Conservation (phyloP, 352 stramenopile species). For the Thalassiosira mediterranea region DNA sequence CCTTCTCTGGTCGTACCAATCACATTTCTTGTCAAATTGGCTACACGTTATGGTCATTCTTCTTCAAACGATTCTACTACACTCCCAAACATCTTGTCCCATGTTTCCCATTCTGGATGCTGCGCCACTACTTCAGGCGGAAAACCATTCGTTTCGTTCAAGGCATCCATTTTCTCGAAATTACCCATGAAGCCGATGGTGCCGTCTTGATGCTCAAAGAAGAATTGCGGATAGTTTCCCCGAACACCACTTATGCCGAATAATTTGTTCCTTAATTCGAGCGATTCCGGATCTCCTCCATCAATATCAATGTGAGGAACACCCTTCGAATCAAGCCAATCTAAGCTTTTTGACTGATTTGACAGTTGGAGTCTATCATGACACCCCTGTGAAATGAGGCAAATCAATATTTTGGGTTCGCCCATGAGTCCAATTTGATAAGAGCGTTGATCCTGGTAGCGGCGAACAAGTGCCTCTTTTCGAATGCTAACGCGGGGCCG, state of each 20-base stretch:
- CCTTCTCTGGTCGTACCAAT: no score
- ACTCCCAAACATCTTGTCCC: conserved; percentile 63
- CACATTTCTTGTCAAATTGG: no score
- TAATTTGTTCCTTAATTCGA: conserved; percentile 62
- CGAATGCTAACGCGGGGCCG: no score
- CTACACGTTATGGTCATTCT: no score
- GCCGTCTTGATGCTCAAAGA: conserved; percentile 27
- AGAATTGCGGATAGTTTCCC: conserved; percentile 83
- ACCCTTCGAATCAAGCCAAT: background rate
- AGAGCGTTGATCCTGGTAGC: no score
- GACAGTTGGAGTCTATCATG: background rate
- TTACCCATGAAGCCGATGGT: conserved; percentile 44
- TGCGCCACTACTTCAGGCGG: conserved; percentile 54
- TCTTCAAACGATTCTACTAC: conserved; percentile 54
- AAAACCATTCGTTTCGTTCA: conserved; percentile 67
- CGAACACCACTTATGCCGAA: conserved; percentile 70
- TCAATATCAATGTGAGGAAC: conserved; percentile 52
- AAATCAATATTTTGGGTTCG: conserved; percentile 29
- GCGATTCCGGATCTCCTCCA: conserved; percentile 59
- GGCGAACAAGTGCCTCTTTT: no score
- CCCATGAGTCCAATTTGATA: no score
- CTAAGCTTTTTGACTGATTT: background rate
- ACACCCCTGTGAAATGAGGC: conserved; percentile 8
- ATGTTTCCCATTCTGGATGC: conserved; percentile 67
- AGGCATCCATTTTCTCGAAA: conserved; percentile 57